Evolutionary conservation across 2,329 filamentous ascomycete species (phyloP).

Genomic region (Fusarium veterinarium): DNA sequence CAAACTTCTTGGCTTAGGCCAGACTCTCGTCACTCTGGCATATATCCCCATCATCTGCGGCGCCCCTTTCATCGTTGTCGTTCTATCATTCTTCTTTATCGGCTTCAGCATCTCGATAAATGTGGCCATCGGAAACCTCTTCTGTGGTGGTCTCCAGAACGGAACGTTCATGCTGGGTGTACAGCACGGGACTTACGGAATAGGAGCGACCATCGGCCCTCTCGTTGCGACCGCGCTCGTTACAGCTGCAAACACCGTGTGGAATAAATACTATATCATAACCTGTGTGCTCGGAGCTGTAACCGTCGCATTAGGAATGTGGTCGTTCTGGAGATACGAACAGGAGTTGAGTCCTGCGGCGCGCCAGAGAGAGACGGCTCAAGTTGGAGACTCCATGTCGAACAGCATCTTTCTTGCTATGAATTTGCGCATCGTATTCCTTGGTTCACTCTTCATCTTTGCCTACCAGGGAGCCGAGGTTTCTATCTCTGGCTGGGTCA

Average conservation of each 20-base stretch:
- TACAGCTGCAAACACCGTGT: slow-evolving; percentile 66
- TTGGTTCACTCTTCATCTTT: slow-evolving; percentile 86
- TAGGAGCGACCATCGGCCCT: slow-evolving; percentile 75
- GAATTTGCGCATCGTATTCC: slow-evolving; percentile 70
- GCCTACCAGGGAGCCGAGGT: slow-evolving; percentile 89
- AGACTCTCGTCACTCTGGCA: slow-evolving; percentile 66
- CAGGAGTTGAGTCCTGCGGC: slow-evolving; percentile 61
- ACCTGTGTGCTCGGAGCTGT: slow-evolving; percentile 67
- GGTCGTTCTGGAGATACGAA: slow-evolving; percentile 78
- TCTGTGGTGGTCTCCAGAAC: slow-evolving; percentile 65
- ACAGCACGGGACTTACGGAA: slow-evolving; percentile 75
- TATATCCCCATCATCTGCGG: slow-evolving; percentile 74
- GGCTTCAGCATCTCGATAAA: slow-evolving; percentile 68
- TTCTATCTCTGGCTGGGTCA: slow-evolving; percentile 86
- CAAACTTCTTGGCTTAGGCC: slow-evolving; percentile 69
- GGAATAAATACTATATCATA: slow-evolving; percentile 80
- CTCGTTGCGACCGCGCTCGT: slow-evolving; percentile 80
- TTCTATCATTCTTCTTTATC: slow-evolving; percentile 75
- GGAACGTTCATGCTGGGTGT: slow-evolving; percentile 68
- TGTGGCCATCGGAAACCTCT: slow-evolving; percentile 69
- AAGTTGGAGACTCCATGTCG: slow-evolving; percentile 45
- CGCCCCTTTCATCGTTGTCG: slow-evolving; percentile 77
- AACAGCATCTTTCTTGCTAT: slow-evolving; percentile 61
- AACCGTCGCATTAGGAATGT: slow-evolving; percentile 69
- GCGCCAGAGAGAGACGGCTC: slow-evolving; percentile 47